Percentiles rank a stretch among this genome's conserved stretches.
Conservation (phyloP, 2,329 filamentous ascomycete species). For the Delphinella strobiligena region DNA sequence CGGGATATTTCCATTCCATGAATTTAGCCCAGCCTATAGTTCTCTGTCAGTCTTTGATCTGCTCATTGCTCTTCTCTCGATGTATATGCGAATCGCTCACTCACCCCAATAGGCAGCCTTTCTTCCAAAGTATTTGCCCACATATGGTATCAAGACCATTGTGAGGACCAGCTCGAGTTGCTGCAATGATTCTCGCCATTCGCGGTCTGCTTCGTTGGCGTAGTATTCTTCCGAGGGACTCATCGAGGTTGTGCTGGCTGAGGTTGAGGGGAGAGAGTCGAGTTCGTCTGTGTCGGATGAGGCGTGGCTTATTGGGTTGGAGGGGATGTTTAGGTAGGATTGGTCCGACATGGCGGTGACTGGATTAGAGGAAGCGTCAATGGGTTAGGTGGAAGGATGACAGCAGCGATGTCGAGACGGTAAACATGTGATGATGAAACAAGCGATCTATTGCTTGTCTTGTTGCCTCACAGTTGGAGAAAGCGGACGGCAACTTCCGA, state of each 20-base stretch:
- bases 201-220: conserved; percentile 75
- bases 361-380: neutral
- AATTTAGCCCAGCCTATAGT: conserved; percentile 91
- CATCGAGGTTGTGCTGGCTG: conserved; percentile 36
- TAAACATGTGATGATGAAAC: no score
- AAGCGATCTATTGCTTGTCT: no score
- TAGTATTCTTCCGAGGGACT: conserved; percentile 36
- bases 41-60: no score
- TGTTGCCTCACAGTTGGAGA: neutral
- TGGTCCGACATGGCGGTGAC: conserved; percentile 18
- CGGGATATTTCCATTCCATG: conserved; percentile 87
- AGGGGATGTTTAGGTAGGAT: conserved; percentile 35
- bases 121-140: conserved; percentile 88
- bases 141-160: conserved; percentile 87
- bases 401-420: no score
- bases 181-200: conserved; percentile 90
- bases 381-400: no score
- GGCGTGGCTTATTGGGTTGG: conserved; percentile 11
- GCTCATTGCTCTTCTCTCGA: no score
- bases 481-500: neutral
- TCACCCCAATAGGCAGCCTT: conserved; percentile 95
- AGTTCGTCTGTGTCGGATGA: conserved; percentile 28
- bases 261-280: conserved; percentile 39
- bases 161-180: conserved; percentile 86
- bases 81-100: no score